Conservation (phyloP, 805 yeast species). For the Kluyveromyces aestuarii region DNA sequence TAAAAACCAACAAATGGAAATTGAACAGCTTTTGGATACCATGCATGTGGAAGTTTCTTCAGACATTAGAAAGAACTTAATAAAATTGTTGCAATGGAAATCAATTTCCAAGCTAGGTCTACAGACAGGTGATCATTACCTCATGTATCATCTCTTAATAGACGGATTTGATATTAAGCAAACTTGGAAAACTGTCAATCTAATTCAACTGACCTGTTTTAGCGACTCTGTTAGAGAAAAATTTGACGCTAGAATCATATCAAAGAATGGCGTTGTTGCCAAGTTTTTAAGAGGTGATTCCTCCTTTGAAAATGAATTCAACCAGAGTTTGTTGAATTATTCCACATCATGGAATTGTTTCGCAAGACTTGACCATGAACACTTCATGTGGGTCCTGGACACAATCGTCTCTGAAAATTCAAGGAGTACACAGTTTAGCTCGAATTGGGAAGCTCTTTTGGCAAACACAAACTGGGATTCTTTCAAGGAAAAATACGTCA, state of each 20-base stretch:
- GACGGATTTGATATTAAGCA: constrained; percentile 13
- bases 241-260: constrained; percentile 22
- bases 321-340: constrained; percentile 21
- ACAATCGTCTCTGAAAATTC: constrained; percentile 23
- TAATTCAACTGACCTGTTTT: constrained; percentile 27
- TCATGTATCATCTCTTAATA: constrained; percentile 25
- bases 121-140: constrained; percentile 27
- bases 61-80: constrained; percentile 16
- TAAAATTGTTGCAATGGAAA: constrained; percentile 26
- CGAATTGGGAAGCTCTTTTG: constrained; percentile 16
- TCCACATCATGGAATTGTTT: constrained; percentile 26
- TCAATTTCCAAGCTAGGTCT: constrained; percentile 30
- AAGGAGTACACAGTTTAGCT: constrained; percentile 17
- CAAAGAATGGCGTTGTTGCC: constrained; percentile 28
- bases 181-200: constrained; percentile 26
- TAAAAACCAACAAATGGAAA: constrained; percentile 23
- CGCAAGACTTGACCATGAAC: constrained; percentile 23
- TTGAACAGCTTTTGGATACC: constrained; percentile 13
- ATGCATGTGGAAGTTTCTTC: constrained; percentile 13
- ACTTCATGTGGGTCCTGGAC: constrained; percentile 29
- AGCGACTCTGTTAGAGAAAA: constrained; percentile 21
- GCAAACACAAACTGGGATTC: constrained; percentile 22
- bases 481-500: constrained; percentile 27
- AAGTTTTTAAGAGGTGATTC: constrained; percentile 19
- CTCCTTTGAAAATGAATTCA: constrained; percentile 26